A percentile compares a stretch with the other conserved stretches of the same genome.
phyloP scores from a whole-genome alignment of 139 green algal species.

The Closterium sp. region DNA sequence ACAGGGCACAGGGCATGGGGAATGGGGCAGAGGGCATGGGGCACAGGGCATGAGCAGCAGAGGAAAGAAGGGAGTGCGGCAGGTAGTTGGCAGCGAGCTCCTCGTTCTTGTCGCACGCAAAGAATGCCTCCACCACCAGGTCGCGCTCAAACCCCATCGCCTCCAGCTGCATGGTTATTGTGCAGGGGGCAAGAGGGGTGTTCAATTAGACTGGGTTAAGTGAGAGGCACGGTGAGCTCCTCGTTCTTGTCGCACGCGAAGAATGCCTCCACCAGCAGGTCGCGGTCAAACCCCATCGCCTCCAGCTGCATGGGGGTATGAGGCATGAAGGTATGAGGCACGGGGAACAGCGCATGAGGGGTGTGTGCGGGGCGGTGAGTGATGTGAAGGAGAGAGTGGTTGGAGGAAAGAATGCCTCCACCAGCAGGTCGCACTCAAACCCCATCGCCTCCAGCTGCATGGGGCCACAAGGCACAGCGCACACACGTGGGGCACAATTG shows the following conservation, averaged over 20 bases:
- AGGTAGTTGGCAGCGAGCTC: no score
- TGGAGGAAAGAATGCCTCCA: slow-evolving; percentile 22
- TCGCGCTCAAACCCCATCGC: neutral
- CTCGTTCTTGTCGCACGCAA: no score
- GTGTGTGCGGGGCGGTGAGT: no score
- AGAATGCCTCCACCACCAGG: no score
- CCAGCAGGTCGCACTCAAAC: neutral
- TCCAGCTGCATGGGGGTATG: neutral
- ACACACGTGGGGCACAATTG: no score
- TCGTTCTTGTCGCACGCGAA: no score
- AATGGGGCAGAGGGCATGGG: neutral
- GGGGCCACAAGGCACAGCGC: neutral
- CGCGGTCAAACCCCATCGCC: neutral
- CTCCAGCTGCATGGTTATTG: neutral
- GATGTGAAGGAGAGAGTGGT: no score
- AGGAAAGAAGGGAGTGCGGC: neutral
- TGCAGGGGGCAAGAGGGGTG: no score
- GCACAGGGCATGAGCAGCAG: neutral
- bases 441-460: neutral
- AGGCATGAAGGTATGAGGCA: no score
- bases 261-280: slow-evolving; percentile 1
- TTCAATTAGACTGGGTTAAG: no score
- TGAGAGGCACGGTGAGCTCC: no score
- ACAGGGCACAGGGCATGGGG: slow-evolving; percentile 25
- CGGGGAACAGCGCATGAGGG: no score